Percentiles rank a stretch among this genome's conserved stretches.
Conservation (phyloP, 352 stramenopile species). For the Globisporangium lucens region DNA sequence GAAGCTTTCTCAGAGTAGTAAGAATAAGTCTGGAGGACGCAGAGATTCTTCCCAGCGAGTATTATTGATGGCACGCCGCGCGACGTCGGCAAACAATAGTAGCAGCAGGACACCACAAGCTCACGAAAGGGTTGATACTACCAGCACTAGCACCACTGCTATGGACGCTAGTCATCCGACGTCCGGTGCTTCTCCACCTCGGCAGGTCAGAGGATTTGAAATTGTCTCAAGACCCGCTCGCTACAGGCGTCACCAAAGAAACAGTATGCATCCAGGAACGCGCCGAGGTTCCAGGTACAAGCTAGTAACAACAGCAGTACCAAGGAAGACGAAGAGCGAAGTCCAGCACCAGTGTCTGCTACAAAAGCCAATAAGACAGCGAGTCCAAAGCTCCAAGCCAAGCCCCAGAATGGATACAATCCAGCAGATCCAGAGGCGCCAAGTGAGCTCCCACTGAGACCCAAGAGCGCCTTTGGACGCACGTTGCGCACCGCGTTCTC, state of each 20-base stretch:
- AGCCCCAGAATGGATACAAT: background rate
- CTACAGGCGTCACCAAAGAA: conserved; percentile 8
- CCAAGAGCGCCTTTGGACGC: conserved; percentile 29
- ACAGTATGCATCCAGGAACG: conserved; percentile 8
- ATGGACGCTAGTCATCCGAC: background rate
- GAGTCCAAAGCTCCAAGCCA: background rate
- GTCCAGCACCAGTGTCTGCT: background rate
- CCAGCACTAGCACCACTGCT: too few relatives aligned
- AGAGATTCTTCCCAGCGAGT: background rate
- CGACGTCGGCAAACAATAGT: background rate
- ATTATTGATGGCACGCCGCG: background rate
- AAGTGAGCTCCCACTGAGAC: conserved; percentile 10
- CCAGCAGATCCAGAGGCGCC: background rate
- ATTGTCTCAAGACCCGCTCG: conserved; percentile 35
- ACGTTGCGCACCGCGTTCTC: conserved; percentile 14
- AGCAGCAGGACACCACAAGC: background rate
- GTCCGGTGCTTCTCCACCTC: background rate
- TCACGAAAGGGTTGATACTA: background rate
- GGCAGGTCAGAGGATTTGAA: conserved; percentile 34
- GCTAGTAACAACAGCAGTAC: background rate
- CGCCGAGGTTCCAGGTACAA: conserved; percentile 10
- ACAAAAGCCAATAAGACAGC: background rate
- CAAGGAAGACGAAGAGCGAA: background rate
- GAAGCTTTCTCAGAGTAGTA: background rate
- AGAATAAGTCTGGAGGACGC: background rate